A percentile compares a stretch with the other conserved stretches of the same genome.
These are phyloP conservation scores for Colletotrichum higginsianum DNA, from an alignment of 2,329 filamentous ascomycete genomes.

Conservation along the genomic window DNA sequence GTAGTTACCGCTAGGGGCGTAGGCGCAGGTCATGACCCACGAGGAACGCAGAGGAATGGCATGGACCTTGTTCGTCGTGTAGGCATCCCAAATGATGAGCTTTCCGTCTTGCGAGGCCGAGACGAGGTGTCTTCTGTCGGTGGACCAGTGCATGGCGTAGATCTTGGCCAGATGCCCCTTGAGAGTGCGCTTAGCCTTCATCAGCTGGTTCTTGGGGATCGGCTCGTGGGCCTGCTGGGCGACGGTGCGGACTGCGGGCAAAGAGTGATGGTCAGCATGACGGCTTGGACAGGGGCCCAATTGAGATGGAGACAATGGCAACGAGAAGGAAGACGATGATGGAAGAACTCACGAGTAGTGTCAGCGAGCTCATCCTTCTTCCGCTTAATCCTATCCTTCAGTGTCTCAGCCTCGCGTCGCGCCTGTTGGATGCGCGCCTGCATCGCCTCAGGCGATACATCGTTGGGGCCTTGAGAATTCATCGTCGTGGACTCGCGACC, in stretches of 20 bases:
- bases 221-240: constrained; percentile 93
- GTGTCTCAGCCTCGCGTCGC: constrained; percentile 95
- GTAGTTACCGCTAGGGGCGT: constrained; percentile 97
- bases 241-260: constrained; percentile 84
- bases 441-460: constrained; percentile 83
- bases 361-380: constrained; percentile 99
- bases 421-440: constrained; percentile 94
- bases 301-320: constrained; percentile 31
- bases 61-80: constrained; percentile 99
- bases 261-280: constrained; percentile 44
- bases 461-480: constrained; percentile 71
- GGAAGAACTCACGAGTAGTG: constrained; percentile 85
- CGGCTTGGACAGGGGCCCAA: constrained; percentile 27
- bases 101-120: constrained; percentile 99
- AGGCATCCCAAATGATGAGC: constrained; percentile 99
- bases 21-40: constrained; percentile 99
- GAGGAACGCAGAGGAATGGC: constrained; percentile 97
- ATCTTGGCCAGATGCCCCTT: constrained; percentile 99
- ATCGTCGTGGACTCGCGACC: constrained; percentile 55
- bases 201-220: constrained; percentile 89
- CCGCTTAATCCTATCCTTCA: constrained; percentile 99
- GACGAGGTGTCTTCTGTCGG: constrained; percentile 95
- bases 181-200: constrained; percentile 97
- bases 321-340: constrained; percentile 30
- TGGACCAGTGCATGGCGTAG: constrained; percentile 99